Evolutionary conservation across 2,329 filamentous ascomycete species (phyloP).

Genomic region (Acarospora socialis): DNA sequence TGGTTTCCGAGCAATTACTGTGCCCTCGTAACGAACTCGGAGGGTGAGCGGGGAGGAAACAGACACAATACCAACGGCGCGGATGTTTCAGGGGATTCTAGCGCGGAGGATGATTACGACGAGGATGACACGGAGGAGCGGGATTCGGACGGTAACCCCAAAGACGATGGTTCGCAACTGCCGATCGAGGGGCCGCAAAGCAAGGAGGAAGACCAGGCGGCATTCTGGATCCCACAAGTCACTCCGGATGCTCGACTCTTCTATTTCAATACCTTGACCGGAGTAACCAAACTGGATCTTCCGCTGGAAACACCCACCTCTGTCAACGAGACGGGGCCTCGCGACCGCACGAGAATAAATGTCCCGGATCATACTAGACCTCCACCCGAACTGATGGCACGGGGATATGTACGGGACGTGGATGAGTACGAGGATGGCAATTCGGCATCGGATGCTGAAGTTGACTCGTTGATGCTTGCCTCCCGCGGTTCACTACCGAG

Average conservation of each 20-base stretch:
- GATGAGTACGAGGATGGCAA: constrained; percentile 74
- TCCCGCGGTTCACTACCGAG: constrained; percentile 54
- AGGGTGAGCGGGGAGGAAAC: constrained; percentile 43
- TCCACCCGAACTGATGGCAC: constrained; percentile 79
- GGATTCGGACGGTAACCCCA: constrained; percentile 51
- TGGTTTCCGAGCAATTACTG: constrained; percentile 99
- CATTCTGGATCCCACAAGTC: constrained; percentile 97
- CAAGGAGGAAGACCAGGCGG: constrained; percentile 66
- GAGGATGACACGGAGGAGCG: constrained; percentile 51
- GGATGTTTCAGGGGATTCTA: constrained; percentile 21
- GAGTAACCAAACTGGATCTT: constrained; percentile 85
- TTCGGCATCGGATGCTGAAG: constrained; percentile 77
- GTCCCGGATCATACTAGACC: constrained; percentile 83
- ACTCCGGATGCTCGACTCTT: constrained; percentile 85
- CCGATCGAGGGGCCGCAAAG: constrained; percentile 54
- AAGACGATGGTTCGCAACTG: constrained; percentile 44
- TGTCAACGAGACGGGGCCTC: constrained; percentile 66
- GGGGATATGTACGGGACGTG: constrained; percentile 68
- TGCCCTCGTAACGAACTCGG: constrained; percentile 63
- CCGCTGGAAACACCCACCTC: constrained; percentile 82
- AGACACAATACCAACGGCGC: constrained; percentile 21
- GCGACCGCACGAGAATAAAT: constrained; percentile 74
- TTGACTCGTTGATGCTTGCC: constrained; percentile 55
- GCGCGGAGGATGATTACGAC: constrained; percentile 47
- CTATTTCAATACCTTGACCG: constrained; percentile 97